These are phyloP conservation scores for Glutinoglossum americanum DNA, from an alignment of 495 filamentous ascomycete species.

Conservation along the genomic window DNA sequence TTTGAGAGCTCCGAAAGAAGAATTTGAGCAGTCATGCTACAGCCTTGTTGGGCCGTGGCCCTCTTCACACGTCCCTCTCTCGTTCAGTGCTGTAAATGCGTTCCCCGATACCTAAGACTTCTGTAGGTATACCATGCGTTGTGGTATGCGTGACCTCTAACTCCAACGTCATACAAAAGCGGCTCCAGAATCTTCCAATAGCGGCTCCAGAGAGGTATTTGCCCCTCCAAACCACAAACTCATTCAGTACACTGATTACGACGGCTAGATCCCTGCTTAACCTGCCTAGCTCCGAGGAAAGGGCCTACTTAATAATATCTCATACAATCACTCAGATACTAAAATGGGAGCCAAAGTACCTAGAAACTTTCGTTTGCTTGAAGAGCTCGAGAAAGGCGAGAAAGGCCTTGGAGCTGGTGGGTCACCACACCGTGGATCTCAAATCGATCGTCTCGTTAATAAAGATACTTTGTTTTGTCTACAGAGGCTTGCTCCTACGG, in stretches of 20 bases:
- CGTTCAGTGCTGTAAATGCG: background rate
- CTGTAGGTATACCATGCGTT: background rate
- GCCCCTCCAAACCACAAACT: slow-evolving; percentile 1
- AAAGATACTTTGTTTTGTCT: too few relatives aligned
- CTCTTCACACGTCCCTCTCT: background rate
- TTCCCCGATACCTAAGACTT: background rate
- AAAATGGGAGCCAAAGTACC: slow-evolving; percentile 70
- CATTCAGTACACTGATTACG: background rate
- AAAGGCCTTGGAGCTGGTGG: slow-evolving; percentile 87
- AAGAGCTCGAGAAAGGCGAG: slow-evolving; percentile 97
- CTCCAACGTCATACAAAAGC: background rate
- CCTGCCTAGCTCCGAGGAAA: background rate
- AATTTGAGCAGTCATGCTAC: slow-evolving; percentile 72
- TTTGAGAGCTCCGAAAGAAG: slow-evolving; percentile 75
- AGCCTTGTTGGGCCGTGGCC: background rate
- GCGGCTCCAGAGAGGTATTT: background rate
- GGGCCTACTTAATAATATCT: background rate
- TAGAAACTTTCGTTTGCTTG: slow-evolving; percentile 84
- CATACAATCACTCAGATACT: background rate
- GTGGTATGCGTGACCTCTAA: background rate
- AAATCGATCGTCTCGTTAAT: background rate
- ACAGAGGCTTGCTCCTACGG: slow-evolving; percentile 93
- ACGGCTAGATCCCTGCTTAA: background rate
- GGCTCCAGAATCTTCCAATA: background rate
- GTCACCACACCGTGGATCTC: slow-evolving; percentile 8